A percentile compares a stretch with the other conserved stretches of the same genome.
Conservation (phyloP, 805 yeast genomes). For the Candida dajiaensis region DNA sequence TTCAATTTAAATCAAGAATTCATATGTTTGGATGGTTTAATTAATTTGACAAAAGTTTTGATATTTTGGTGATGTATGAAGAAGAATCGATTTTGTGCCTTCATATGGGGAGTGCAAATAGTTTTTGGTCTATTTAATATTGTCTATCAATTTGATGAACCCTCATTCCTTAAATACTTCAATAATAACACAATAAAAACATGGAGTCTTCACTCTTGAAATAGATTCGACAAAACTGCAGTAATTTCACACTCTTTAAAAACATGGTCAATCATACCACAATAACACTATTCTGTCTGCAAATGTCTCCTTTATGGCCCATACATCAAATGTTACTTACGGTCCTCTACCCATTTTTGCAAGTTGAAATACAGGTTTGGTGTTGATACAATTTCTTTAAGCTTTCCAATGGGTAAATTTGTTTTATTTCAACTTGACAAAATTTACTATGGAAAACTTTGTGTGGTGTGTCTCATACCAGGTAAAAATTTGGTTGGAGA, state of each 20-base stretch:
- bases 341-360: conserved; percentile 28
- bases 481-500: not conserved
- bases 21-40: too few species aligned
- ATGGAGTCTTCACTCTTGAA: not conserved
- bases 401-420: not conserved
- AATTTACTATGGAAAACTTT: not conserved
- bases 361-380: not conserved
- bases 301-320: not conserved
- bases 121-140: too few species aligned
- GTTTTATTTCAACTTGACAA: not conserved
- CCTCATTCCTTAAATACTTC: too few species aligned
- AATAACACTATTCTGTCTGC: not conserved
- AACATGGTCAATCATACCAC: not conserved
- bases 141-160: too few species aligned
- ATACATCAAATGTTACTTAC: conserved; percentile 14
- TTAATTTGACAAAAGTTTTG: not conserved
- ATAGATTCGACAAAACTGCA: not conserved
- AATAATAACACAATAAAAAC: not conserved
- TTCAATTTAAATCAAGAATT: too few species aligned
- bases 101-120: too few species aligned
- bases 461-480: conserved; percentile 6
- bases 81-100: not conserved
- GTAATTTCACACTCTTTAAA: too few species aligned
- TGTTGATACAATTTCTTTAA: not conserved
- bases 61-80: not conserved